These are phyloP conservation scores for Fusarium heterosporum DNA, from an alignment of 2,329 filamentous ascomycete species.

Conservation along the genomic window DNA sequence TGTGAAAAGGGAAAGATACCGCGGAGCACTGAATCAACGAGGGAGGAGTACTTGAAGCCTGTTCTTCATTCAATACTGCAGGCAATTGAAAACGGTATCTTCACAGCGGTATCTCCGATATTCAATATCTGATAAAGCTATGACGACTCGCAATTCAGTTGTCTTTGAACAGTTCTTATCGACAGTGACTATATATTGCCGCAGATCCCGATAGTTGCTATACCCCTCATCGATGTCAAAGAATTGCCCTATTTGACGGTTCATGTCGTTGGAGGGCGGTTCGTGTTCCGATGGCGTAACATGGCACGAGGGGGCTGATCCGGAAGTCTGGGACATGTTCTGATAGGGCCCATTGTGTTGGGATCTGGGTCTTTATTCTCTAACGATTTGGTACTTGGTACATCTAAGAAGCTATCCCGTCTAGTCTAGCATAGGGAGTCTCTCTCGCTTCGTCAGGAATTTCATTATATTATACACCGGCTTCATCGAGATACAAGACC, in stretches of 20 bases:
- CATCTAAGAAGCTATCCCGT: too few species aligned
- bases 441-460: background rate
- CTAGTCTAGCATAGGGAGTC: accelerated
- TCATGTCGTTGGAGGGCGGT: background rate
- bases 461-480: background rate
- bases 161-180: background rate
- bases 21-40: background rate
- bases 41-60: background rate
- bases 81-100: background rate
- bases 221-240: background rate
- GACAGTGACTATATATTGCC: background rate
- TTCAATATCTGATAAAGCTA: background rate
- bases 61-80: background rate
- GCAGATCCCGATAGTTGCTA: background rate
- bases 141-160: background rate
- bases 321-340: background rate
- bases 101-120: background rate
- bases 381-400: background rate
- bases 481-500: too few species aligned
- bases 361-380: background rate
- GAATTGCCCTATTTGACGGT: background rate
- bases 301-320: background rate
- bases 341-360: background rate
- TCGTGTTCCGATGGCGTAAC: background rate
- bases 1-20: constrained; percentile 15